Evolutionary conservation across 306 rosid species (phyloP), one percentile per base, ranked within the genome.

Genomic region (Gleditsia sinensis): DNA sequence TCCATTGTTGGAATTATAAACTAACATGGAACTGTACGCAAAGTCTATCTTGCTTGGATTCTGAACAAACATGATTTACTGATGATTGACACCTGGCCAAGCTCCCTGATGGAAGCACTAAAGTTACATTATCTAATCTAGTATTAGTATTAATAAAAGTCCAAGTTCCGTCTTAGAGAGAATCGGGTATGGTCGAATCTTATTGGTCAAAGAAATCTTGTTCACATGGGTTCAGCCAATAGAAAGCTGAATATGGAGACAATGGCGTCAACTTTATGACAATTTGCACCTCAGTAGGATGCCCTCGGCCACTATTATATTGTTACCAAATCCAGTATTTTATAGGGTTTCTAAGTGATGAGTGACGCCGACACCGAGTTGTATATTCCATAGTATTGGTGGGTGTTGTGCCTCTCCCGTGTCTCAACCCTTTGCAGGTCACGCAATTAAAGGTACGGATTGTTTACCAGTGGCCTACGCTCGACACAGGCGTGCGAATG

Each of bases 51-150:
- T 64, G 37, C 72, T 87, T 67, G 88, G 88, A 57, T 43, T 70
- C 32, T 70, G 87, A 33, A 37, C 79, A 17, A 27, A 3, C 71
- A 88, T 89, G 75, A 89, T 84, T 75, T 75, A 67, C 81, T 85
- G 88, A 86, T 86, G 70, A 90, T 90, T 84, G 96, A 88, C 96
- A 90, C 89, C 86, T 90, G 96, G 81, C 88, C 54, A 42, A 64
- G 21, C 54, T 65, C 55, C 42, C 56, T 27, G 49, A 45, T 42
- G 28, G 32, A 54, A 67, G 67, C 76, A 67, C 71, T 39, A 12
- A 69, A 59, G 4, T 25, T 34, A 51, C 11, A 43, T 51, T 59
- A 54, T 21, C 60, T 50, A 69, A 76, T 67, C 59, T 51, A 54
- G 39, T 69, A 49, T 67, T 66, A n/a, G n/a, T n/a, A 51, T 2